A percentile compares a stretch with the other conserved stretches of the same genome.
Evolutionary conservation across 225 moss, liverwort and hornwort genomes (phyloP).

Genomic region (Neckera pumila): DNA sequence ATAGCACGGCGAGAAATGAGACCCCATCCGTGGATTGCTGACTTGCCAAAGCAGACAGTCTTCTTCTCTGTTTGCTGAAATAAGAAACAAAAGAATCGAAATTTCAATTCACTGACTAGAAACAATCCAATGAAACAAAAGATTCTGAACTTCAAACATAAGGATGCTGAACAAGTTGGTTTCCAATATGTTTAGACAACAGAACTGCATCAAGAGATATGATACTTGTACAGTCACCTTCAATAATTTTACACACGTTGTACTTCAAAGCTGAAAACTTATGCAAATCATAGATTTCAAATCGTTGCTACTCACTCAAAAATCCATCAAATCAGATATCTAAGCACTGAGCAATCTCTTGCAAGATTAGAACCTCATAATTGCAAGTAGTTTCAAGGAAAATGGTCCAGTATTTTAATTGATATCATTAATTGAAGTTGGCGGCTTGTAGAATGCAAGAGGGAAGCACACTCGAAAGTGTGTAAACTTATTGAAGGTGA

Average conservation of each 20-base stretch:
- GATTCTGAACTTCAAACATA: background rate
- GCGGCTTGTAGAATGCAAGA: background rate
- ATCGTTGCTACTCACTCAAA: background rate
- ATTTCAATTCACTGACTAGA: background rate
- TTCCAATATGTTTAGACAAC: background rate
- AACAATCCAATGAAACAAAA: background rate
- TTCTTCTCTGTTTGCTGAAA: constrained; percentile 76
- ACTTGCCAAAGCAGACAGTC: constrained; percentile 90
- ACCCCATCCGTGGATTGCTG: constrained; percentile 98
- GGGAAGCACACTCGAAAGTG: background rate
- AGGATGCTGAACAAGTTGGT: background rate
- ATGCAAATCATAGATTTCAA: background rate
- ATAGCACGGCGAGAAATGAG: constrained; percentile 92
- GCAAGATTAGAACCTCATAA: background rate
- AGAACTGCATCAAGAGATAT: background rate
- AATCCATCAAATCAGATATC: background rate
- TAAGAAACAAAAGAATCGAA: background rate
- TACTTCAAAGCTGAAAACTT: background rate
- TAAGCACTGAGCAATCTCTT: background rate
- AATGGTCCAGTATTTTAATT: background rate
- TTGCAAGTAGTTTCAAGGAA: background rate
- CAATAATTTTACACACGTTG: background rate
- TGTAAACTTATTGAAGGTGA: background rate
- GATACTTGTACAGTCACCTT: background rate
- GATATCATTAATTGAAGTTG: background rate